Conservation (phyloP, 257 asterid genomes). For the Solanum stenotomum region DNA sequence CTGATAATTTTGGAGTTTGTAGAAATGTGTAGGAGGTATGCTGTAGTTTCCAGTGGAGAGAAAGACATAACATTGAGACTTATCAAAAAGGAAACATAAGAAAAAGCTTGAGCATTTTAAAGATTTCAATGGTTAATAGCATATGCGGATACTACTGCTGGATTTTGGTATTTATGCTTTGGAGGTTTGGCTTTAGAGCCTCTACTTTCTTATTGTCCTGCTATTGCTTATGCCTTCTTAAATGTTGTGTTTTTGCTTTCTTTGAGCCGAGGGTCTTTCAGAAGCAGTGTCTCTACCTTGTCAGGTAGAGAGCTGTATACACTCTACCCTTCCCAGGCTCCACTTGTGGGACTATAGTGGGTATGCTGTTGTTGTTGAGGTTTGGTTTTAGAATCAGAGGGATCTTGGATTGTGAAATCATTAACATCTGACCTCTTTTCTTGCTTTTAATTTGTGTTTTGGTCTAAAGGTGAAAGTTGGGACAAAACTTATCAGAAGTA, state of each 20-base stretch:
- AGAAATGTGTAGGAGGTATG: neutral
- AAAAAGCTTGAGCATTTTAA: neutral
- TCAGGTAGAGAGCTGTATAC: neutral
- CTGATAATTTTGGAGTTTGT: neutral
- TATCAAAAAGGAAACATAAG: neutral
- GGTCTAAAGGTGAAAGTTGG: neutral
- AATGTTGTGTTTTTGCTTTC: neutral
- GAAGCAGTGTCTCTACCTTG: neutral
- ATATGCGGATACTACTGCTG: neutral
- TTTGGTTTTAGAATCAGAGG: neutral
- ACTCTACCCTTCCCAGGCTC: neutral
- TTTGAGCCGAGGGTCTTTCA: neutral
- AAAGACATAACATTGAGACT: neutral
- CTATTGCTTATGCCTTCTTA: neutral
- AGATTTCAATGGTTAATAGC: neutral
- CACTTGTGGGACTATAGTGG: neutral
- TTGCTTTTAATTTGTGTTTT: neutral
- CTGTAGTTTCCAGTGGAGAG: neutral
- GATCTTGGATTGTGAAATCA: neutral
- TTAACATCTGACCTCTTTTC: neutral
- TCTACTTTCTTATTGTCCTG: neutral
- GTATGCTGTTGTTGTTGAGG: neutral
- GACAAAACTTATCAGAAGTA: neutral
- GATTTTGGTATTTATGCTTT: neutral
- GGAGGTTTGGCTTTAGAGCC: neutral